Conservation (phyloP, 495 filamentous ascomycete species). For the Staphylotrichum tortipilum region DNA sequence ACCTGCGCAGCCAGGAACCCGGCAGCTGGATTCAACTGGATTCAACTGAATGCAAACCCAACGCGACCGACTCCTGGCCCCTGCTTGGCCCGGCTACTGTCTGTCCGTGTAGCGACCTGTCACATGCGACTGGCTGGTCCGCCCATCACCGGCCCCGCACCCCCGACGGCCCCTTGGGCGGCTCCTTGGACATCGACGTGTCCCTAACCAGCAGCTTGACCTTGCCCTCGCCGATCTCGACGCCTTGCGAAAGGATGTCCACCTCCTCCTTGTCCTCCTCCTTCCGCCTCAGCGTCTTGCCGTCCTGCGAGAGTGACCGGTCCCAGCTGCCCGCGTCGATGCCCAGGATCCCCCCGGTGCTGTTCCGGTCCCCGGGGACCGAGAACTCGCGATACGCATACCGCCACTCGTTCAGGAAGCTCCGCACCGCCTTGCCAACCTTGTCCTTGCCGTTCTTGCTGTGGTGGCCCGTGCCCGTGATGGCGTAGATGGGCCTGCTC, state of each 20-base stretch:
- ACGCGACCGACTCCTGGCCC: too few species aligned
- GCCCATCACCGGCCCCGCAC: conserved; percentile 24
- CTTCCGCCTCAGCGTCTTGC: conserved; percentile 31
- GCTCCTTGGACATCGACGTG: conserved; percentile 14
- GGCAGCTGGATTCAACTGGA: too few species aligned
- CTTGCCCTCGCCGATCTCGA: conserved; percentile 53
- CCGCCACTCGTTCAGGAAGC: conserved; percentile 89
- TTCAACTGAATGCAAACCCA: too few species aligned
- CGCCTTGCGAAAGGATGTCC: conserved; percentile 50
- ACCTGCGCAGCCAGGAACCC: too few species aligned
- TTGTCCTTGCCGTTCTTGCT: conserved; percentile 99
- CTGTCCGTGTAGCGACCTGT: too few species aligned
- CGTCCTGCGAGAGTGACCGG: conserved; percentile 49
- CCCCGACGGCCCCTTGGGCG: conserved; percentile 41
- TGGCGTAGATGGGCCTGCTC: conserved; percentile 77
- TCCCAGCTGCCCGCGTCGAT: conserved; percentile 89
- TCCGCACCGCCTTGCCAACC: conserved; percentile 85
- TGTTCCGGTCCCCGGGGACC: conserved; percentile 81
- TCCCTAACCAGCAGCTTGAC: conserved; percentile 51
- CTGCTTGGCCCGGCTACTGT: too few species aligned
- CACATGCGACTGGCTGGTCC: neutral
- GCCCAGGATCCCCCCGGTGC: conserved; percentile 87
- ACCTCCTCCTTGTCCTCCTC: conserved; percentile 52
- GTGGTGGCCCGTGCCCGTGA: conserved; percentile 94
- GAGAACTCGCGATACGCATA: conserved; percentile 96